Percentiles rank a stretch among this genome's conserved stretches.
These are phyloP conservation scores for Yamadazyma philogaea DNA, from an alignment of 805 yeast genomes.

Conservation along the genomic window DNA sequence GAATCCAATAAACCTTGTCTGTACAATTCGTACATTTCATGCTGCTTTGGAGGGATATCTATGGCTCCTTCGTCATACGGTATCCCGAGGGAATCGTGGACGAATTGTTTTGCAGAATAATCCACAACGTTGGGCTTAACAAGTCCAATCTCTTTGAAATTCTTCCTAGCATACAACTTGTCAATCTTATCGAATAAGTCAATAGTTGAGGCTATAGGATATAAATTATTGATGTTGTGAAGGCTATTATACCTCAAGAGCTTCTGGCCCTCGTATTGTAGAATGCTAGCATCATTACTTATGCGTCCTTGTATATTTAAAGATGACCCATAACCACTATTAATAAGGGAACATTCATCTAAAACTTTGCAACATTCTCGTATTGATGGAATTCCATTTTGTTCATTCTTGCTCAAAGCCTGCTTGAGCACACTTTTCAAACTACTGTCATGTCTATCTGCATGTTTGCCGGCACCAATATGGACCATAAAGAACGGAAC, in stretches of 20 bases:
- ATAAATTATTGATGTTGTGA: constrained; percentile 14
- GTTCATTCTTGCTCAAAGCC: constrained; percentile 18
- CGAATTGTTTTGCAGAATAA: constrained; percentile 6
- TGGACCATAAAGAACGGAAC: constrained; percentile 34
- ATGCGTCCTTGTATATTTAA: constrained; percentile 40
- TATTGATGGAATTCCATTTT: constrained; percentile 4
- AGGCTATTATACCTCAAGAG: constrained; percentile 16
- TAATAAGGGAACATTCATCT: constrained; percentile 43
- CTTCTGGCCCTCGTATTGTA: constrained; percentile 16
- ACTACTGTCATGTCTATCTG: constrained; percentile 13
- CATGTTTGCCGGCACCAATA: constrained; percentile 52
- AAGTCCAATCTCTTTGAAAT: constrained; percentile 23
- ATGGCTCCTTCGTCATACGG: neutral
- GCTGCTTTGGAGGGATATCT: neutral
- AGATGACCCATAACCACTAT: constrained; percentile 50
- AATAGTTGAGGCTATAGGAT: constrained; percentile 33
- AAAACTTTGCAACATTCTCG: constrained; percentile 19
- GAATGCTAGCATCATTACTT: constrained; percentile 43
- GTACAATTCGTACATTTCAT: constrained; percentile 9
- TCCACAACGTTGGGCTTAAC: constrained; percentile 33
- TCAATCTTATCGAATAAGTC: constrained; percentile 23
- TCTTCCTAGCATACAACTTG: constrained; percentile 14
- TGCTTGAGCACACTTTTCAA: constrained; percentile 27
- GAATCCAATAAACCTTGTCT: constrained; percentile 6
- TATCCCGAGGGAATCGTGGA: constrained; percentile 7